Conservation (phyloP, 371 early-diverging fungal genomes). For the Synchytrium microbalum region DNA sequence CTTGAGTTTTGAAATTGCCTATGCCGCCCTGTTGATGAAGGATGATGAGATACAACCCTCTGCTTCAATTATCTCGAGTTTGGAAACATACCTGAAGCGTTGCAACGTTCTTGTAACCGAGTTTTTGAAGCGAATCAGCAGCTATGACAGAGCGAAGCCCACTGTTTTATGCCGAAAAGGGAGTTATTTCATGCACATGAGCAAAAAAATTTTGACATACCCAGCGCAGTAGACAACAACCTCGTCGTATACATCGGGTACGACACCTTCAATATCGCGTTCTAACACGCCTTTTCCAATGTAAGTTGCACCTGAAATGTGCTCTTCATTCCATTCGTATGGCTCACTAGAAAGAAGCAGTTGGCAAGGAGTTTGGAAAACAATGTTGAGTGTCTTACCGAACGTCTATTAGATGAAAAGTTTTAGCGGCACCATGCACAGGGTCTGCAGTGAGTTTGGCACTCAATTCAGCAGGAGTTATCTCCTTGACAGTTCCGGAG, state of each 20-base stretch:
- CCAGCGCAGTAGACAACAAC: conserved; percentile 55
- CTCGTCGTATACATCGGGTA: conserved; percentile 29
- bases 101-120: conserved; percentile 46
- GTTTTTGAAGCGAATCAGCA: conserved; percentile 42
- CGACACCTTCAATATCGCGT: conserved; percentile 38
- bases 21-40: too few species aligned
- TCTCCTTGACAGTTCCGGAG: conserved; percentile 26
- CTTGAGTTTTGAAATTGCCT: too few species aligned
- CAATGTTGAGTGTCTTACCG: conserved; percentile 17
- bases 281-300: conserved; percentile 38
- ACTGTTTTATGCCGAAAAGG: not conserved
- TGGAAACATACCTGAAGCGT: conserved; percentile 11
- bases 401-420: conserved; percentile 40
- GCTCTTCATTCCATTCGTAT: conserved; percentile 41
- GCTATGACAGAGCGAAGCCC: not conserved
- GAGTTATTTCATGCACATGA: too few species aligned
- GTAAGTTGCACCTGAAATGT: conserved; percentile 39
- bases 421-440: conserved; percentile 23
- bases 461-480: conserved; percentile 23
- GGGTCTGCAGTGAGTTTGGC: conserved; percentile 20
- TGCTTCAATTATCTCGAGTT: too few species aligned
- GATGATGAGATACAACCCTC: too few species aligned
- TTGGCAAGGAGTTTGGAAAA: not conserved
- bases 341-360: conserved; percentile 26
- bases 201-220: conserved; percentile 42